phyloP scores from a whole-genome alignment of 2,329 filamentous ascomycete genomes.

The Exophiala sp. region DNA sequence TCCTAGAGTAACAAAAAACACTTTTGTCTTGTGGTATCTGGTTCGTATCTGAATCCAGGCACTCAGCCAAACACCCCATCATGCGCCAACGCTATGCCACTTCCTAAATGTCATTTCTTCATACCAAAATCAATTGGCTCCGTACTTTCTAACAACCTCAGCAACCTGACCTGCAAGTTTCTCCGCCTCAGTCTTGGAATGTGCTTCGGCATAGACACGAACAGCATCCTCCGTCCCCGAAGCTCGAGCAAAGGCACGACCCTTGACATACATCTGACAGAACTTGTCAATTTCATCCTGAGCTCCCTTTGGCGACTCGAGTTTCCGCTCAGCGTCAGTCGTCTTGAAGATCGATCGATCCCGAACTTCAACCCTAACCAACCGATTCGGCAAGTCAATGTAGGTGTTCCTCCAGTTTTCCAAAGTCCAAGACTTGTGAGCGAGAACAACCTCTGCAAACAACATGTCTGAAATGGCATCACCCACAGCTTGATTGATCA shows the following conservation, averaged over 20 bases:
- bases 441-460: conserved; percentile 90
- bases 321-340: conserved; percentile 84
- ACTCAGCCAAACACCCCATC: no score
- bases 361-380: conserved; percentile 86
- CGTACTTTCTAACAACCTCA: conserved; percentile 64
- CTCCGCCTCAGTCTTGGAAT: conserved; percentile 82
- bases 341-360: conserved; percentile 88
- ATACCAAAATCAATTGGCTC: conserved; percentile 20
- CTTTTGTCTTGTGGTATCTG: conserved; percentile 7
- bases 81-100: no score
- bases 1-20: background rate
- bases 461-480: conserved; percentile 95
- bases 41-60: background rate
- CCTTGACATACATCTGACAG: conserved; percentile 87
- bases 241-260: conserved; percentile 84
- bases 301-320: conserved; percentile 72
- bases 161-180: conserved; percentile 83
- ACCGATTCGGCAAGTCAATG: conserved; percentile 86
- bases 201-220: conserved; percentile 92
- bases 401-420: conserved; percentile 93
- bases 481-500: conserved; percentile 98
- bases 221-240: conserved; percentile 96
- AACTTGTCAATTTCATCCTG: conserved; percentile 83
- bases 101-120: no score
- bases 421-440: conserved; percentile 87